Evolutionary conservation across 176 grass and related monocot genomes (phyloP), one percentile per base, ranked within the genome.

Genomic region (Zizania latifolia): DNA sequence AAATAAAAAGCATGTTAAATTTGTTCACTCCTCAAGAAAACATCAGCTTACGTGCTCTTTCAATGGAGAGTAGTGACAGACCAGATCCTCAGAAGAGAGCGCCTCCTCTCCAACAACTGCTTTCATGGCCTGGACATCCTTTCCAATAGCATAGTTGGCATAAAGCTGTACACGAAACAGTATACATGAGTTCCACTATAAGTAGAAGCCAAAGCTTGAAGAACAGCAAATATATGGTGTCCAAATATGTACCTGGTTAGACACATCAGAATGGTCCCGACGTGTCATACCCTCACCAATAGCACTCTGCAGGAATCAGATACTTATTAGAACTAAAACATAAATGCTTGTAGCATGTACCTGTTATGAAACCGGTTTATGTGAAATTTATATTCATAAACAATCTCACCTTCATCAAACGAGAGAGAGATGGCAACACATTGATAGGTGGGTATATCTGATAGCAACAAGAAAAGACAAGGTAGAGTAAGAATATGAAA

Each of bases 391-490:
- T 13, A 51, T 72, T 27, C 22, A 27, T 30, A 39, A 44, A 68
- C 12, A 55, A 56, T 11, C 24, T 56, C 68, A 90, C 87, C 81
- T 93, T 90, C 91, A 93, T 90, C 54, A 93, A 70, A 51, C 87
- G 62, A 33, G 91, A 93, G n/a, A 93, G 85, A 68, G 91, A 93
- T 34, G 91, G 91, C 59, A 93, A 87, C n/a, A 90, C 91, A 83
- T 93, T 93, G 54, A 93, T 93, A 3, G 91, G 91, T 45, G 87
- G 91, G 55, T 93, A 93, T 31, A 93, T 93, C 91, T 90, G 84
- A 71, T 88, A 79, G 65, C 23, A 87, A 62, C 24, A 73, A 35
- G 38, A 62, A 69, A 17, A 72, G 14, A 50, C 40, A 61, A 61
- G 9, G 22, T 77, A 37, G 16, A 72, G 57, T 72, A 41, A 36